Conservation (phyloP, 129 eudicot genomes). For the Daucus carota region DNA sequence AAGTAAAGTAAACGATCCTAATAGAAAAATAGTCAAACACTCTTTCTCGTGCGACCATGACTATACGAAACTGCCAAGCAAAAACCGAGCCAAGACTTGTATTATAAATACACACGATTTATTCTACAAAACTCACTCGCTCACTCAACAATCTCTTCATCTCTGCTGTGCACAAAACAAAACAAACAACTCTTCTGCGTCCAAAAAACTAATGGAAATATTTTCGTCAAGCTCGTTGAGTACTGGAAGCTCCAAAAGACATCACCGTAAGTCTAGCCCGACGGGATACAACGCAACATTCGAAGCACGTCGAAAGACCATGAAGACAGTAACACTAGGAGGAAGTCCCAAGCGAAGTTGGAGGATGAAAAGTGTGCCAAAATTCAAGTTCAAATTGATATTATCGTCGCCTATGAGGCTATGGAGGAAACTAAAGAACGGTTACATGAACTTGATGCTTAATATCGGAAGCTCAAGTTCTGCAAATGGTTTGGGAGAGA, state of each 20-base stretch:
- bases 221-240: not conserved
- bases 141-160: not conserved
- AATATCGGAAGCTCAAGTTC: slow-evolving; percentile 13
- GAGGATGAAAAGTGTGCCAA: slow-evolving; percentile 36
- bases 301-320: not conserved
- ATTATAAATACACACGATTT: not conserved
- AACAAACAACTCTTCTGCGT: not conserved
- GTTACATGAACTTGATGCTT: slow-evolving; percentile 52
- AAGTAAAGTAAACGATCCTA: too few relatives aligned
- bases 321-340: slow-evolving; percentile 27
- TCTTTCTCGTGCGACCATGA: not conserved
- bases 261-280: not conserved
- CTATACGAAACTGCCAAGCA: not conserved
- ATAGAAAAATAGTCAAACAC: too few relatives aligned
- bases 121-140: not conserved
- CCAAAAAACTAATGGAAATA: slow-evolving; percentile 1
- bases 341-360: slow-evolving; percentile 23
- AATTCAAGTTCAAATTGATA: slow-evolving; percentile 14
- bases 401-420: slow-evolving; percentile 32
- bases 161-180: too few relatives aligned
- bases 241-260: not conserved
- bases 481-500: slow-evolving; percentile 17
- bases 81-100: not conserved
- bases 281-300: not conserved
- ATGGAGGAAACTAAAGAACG: slow-evolving; percentile 45